Percentiles rank a stretch among this genome's conserved stretches.
phyloP scores from a whole-genome alignment of 768 basidiomycete genomes.

The Mycena indigotica region DNA sequence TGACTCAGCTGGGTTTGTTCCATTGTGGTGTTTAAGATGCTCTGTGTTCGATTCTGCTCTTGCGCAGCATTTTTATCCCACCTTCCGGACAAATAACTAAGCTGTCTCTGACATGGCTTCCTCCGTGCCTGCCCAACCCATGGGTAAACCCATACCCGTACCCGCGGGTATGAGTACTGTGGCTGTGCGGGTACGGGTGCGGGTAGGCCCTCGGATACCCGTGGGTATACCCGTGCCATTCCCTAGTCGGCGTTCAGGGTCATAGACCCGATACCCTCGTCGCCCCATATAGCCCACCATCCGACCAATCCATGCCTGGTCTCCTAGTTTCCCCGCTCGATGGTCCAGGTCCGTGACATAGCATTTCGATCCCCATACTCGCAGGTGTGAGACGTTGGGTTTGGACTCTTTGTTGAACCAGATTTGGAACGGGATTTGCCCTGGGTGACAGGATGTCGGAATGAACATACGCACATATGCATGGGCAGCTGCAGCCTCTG shows the following conservation, averaged over 20 bases:
- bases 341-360: slow-evolving; percentile 21
- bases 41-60: too few relatives aligned
- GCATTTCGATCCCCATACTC: slow-evolving; percentile 12
- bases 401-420: slow-evolving; percentile 11
- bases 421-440: slow-evolving; percentile 2
- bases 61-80: too few relatives aligned
- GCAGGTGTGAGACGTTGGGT: slow-evolving; percentile 18
- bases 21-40: too few relatives aligned
- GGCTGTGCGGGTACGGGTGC: too few relatives aligned
- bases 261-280: slow-evolving; percentile 13
- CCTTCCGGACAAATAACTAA: too few relatives aligned
- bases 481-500: slow-evolving; percentile 7
- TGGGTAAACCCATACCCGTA: too few relatives aligned
- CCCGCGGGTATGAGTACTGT: too few relatives aligned
- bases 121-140: too few relatives aligned
- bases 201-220: too few relatives aligned
- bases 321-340: slow-evolving; percentile 11
- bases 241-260: not conserved
- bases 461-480: slow-evolving; percentile 28
- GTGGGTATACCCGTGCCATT: too few relatives aligned
- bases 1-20: too few relatives aligned
- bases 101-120: too few relatives aligned
- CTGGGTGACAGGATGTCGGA: slow-evolving; percentile 19
- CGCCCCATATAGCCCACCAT: slow-evolving; percentile 23
- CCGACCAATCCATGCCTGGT: slow-evolving; percentile 17